Percentiles rank a stretch among this genome's conserved stretches.
These are phyloP conservation scores for Aureococcus anophagefferens DNA, from an alignment of 108 stramenopile genomes.

Conservation along the genomic window DNA sequence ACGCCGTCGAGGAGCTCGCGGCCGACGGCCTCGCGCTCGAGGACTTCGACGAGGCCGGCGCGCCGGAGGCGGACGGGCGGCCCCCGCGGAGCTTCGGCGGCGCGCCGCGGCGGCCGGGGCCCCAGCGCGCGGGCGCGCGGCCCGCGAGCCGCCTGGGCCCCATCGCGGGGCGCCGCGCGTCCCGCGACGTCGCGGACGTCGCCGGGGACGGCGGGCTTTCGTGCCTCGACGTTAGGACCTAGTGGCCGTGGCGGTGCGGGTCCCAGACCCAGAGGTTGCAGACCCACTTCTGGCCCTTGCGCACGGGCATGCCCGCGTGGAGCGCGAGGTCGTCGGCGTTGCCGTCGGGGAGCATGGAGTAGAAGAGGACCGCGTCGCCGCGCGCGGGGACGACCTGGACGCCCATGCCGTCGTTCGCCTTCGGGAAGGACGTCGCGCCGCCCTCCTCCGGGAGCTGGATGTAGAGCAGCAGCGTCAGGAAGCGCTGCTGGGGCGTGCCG, in stretches of 20 bases:
- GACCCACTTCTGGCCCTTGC: conserved; percentile 60
- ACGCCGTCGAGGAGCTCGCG: background rate
- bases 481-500: conserved; percentile 33
- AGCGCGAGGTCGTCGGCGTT: conserved; percentile 79
- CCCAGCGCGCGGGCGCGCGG: no score
- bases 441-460: conserved; percentile 37
- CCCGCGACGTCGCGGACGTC: no score
- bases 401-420: conserved; percentile 54
- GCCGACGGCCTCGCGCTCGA: no score
- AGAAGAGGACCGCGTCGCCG: conserved; percentile 73
- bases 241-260: no score
- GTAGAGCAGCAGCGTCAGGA: conserved; percentile 73
- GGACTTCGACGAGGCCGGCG: no score
- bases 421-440: conserved; percentile 78
- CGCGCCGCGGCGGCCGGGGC: no score
- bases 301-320: conserved; percentile 62
- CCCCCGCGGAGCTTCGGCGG: no score
- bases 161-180: no score
- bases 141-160: no score
- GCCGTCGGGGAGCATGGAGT: conserved; percentile 76
- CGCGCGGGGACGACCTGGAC: conserved; percentile 56
- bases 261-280: conserved; percentile 74
- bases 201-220: no score
- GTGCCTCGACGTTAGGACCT: no score
- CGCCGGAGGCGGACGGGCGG: no score